These are phyloP conservation scores for Skeletonema marinoi DNA, from an alignment of 108 stramenopile genomes.

Conservation along the genomic window DNA sequence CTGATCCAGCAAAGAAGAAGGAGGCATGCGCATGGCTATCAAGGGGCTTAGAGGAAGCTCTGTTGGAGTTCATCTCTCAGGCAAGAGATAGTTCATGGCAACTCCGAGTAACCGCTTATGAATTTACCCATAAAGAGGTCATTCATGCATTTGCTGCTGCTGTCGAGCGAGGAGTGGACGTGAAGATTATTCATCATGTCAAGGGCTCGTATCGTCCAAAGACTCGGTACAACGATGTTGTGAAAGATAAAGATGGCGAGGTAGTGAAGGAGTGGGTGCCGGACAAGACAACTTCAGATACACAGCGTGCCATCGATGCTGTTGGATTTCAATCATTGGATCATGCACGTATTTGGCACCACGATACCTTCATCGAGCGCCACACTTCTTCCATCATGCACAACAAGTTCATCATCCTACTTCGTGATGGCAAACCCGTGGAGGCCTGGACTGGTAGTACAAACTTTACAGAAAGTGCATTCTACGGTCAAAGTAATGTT, in stretches of 20 bases:
- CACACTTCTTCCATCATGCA: constrained; percentile 46
- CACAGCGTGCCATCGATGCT: constrained; percentile 22
- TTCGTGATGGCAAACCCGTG: constrained; percentile 13
- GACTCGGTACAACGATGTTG: constrained; percentile 17
- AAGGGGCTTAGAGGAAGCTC: constrained; percentile 41
- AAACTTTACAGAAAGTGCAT: constrained; percentile 39
- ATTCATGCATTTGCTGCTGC: constrained; percentile 39
- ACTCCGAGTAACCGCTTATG: constrained; percentile 30
- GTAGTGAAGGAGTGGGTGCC: constrained; percentile 42
- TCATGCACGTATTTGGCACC: constrained; percentile 33
- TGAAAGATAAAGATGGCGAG: constrained; percentile 34
- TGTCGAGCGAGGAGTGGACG: constrained; percentile 39
- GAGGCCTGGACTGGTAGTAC: constrained; percentile 39
- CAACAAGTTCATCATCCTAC: constrained; percentile 47
- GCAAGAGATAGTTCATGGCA: constrained; percentile 21
- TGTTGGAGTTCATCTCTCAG: constrained; percentile 33
- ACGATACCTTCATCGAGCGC: constrained; percentile 45
- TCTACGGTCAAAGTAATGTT: constrained; percentile 36
- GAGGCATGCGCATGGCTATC: constrained; percentile 46
- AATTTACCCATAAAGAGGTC: constrained; percentile 41
- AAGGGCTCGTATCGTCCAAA: constrained; percentile 22
- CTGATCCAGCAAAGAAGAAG: constrained; percentile 27
- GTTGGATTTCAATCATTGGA: constrained; percentile 33
- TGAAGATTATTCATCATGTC: constrained; percentile 46
- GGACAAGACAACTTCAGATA: constrained; percentile 24